Evolutionary conservation across 2,329 filamentous ascomycete species (phyloP).

Genomic region (Rhexocercosporidium sp.): DNA sequence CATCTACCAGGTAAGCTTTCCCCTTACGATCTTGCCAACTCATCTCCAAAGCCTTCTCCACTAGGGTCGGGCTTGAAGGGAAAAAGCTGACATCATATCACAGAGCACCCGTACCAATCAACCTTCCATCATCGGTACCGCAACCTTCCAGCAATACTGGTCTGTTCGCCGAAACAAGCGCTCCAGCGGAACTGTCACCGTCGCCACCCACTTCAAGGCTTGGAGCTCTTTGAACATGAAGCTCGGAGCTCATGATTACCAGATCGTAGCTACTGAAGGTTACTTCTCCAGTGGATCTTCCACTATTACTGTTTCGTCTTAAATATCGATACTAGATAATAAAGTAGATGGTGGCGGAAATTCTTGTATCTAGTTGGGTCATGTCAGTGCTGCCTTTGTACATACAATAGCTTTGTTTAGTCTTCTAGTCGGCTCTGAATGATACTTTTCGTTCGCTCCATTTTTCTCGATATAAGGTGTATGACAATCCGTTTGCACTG

Average conservation of each 20-base stretch:
- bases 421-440: background rate
- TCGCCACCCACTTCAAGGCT: constrained; percentile 57
- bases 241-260: constrained; percentile 55
- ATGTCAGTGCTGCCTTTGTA: background rate
- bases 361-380: background rate
- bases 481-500: background rate
- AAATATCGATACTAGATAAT: background rate
- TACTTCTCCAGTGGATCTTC: constrained; percentile 24
- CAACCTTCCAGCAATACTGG: constrained; percentile 60
- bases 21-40: too few relatives aligned
- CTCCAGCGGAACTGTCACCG: constrained; percentile 54
- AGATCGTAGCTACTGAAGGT: constrained; percentile 49
- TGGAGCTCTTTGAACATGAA: constrained; percentile 54
- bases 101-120: constrained; percentile 45
- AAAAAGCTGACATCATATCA: background rate
- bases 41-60: too few relatives aligned
- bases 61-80: too few relatives aligned
- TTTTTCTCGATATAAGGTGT: background rate
- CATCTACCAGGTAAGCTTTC: constrained; percentile 36
- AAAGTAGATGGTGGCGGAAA: background rate
- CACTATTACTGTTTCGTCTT: constrained; percentile 25
- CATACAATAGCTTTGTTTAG: background rate
- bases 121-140: constrained; percentile 54
- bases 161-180: constrained; percentile 56
- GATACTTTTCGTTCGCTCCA: background rate